Evolutionary conservation across 192 early-diverging fungal genomes (phyloP).

Genomic region (Entophlyctis helioformis): DNA sequence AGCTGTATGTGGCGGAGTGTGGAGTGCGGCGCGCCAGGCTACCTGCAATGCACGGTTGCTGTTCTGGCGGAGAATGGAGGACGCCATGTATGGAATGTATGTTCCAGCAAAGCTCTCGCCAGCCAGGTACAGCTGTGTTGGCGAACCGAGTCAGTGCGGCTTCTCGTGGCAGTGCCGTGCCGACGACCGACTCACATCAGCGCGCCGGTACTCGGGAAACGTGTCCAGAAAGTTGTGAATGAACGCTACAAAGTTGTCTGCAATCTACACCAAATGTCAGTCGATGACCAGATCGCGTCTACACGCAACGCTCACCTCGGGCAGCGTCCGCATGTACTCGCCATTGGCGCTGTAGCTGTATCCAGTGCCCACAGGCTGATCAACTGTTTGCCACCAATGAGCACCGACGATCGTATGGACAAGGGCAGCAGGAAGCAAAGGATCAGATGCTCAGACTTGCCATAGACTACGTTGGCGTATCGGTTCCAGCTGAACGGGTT

Average conservation of each 20-base stretch:
- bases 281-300: too few species aligned
- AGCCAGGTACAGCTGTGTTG: conserved; percentile 40
- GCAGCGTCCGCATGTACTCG: neutral
- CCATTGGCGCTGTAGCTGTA: conserved; percentile 17
- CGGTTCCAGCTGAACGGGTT: conserved; percentile 22
- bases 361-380: conserved; percentile 60
- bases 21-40: too few species aligned
- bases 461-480: conserved; percentile 20
- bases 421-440: neutral
- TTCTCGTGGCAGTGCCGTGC: too few species aligned
- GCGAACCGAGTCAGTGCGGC: too few species aligned
- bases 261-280: conserved; percentile 9
- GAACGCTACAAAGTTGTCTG: conserved; percentile 35
- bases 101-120: conserved; percentile 67
- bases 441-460: conserved; percentile 5
- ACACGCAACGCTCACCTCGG: too few species aligned
- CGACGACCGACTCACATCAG: conserved; percentile 13
- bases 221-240: conserved; percentile 39
- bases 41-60: conserved; percentile 5
- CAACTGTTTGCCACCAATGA: conserved; percentile 17
- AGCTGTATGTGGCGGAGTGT: conserved; percentile 1
- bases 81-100: conserved; percentile 59
- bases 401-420: neutral
- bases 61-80: conserved; percentile 33
- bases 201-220: conserved; percentile 37